Conservation (phyloP, 805 yeast species). For the Saccharomycopsis olivae region DNA sequence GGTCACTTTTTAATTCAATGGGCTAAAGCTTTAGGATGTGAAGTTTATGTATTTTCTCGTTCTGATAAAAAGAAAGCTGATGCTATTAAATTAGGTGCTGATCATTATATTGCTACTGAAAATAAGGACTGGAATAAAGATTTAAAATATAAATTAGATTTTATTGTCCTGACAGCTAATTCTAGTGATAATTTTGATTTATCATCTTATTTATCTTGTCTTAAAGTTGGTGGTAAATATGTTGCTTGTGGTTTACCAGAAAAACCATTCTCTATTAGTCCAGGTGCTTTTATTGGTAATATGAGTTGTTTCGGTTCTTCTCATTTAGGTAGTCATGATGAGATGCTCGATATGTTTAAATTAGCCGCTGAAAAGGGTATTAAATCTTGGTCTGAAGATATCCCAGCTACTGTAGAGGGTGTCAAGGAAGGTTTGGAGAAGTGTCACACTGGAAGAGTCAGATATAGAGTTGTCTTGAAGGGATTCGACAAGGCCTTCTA, state of each 20-base stretch:
- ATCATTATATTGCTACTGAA: constrained; percentile 40
- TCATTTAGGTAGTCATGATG: constrained; percentile 26
- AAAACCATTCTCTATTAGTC: constrained; percentile 32
- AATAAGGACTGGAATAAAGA: constrained; percentile 27
- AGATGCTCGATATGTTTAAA: constrained; percentile 29
- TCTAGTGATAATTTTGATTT: constrained; percentile 40
- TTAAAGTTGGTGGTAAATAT: constrained; percentile 50
- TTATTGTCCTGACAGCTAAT: constrained; percentile 44
- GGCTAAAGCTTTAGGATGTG: constrained; percentile 54
- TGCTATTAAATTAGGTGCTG: constrained; percentile 46
- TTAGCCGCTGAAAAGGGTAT: constrained; percentile 29
- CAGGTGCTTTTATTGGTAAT: constrained; percentile 29
- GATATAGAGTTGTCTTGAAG: constrained; percentile 33
- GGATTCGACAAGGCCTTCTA: constrained; percentile 32
- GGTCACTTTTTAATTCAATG: constrained; percentile 55
- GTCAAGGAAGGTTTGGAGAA: constrained; percentile 26
- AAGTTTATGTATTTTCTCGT: constrained; percentile 49
- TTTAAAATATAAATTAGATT: constrained; percentile 31
- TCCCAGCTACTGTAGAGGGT: constrained; percentile 27
- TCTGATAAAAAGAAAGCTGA: constrained; percentile 38
- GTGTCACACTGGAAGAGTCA: constrained; percentile 27
- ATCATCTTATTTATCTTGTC: constrained; percentile 34
- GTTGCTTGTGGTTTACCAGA: constrained; percentile 62
- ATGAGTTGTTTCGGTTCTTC: constrained; percentile 26
- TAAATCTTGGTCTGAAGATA: constrained; percentile 28